Evolutionary conservation across 331 rosid species (phyloP), one percentile per base, ranked within the genome.

Genomic region (Rhamnella rubrinervis): DNA sequence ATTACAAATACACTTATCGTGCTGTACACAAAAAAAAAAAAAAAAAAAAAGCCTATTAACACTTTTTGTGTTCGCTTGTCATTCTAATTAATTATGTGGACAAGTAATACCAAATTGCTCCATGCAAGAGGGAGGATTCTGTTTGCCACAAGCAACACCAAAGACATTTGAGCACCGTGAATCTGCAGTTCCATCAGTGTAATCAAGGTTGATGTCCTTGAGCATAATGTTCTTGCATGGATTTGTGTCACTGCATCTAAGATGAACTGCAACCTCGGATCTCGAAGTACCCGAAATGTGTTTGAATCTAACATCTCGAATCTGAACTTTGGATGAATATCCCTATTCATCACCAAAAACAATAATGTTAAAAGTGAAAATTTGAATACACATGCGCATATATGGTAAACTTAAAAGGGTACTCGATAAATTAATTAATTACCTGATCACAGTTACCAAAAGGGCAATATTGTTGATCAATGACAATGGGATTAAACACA

Each of bases 391-490:
- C 18, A 40, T 3, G 6, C 12, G 8, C 11, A 44, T 11, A 1
- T 7, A 44, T 44, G 4, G 1, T 9, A 44, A 44, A 31, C 4
- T 44, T 44, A 4, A 12, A 4, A 37, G 17, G 41, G 6, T 0
- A 19, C 12, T 20, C 19, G 1, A 8, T 7, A 57, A 20, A 40
- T 2, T 39, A 40, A 5, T 39, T 56, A 18, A 17, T 8, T 28
- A 70, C 74, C 66, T 28, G 20, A 13, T 12, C 46, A 46, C 74
- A 70, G 18, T 57, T 37, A 13, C 35, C 17, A 2, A 28, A 1
- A 11, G 78, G 81, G 62, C 84, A 82, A 47, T 82, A 82, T 11
- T 59, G 55, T 18, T 78, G 81, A 26, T 82, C 84, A 20, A 78
- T 78, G 71, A 75, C 61, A 67, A 82, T 75, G 38, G 86, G 84